Evolutionary conservation across 305 asterid species (phyloP).

Genomic region (Fraxinus floribunda): DNA sequence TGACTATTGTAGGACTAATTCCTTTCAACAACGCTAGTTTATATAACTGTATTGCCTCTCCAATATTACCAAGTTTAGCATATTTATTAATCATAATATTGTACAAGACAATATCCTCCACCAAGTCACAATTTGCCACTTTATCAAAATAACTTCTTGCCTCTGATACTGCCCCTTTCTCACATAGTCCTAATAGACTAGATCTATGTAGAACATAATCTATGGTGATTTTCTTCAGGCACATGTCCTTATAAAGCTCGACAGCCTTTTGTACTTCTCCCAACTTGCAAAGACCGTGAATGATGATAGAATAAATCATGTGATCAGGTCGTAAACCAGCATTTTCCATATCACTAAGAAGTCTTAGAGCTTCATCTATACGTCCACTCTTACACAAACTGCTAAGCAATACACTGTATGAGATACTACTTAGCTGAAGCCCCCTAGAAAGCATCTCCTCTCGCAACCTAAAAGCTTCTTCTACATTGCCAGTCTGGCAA

Average conservation of each 20-base stretch:
- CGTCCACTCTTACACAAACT: constrained; percentile 66
- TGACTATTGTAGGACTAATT: constrained; percentile 56
- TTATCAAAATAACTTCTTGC: constrained; percentile 60
- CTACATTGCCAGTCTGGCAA: constrained; percentile 53
- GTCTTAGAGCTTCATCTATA: constrained; percentile 49
- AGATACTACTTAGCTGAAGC: constrained; percentile 41
- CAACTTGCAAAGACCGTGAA: constrained; percentile 65
- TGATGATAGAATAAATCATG: constrained; percentile 54
- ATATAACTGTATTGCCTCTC: constrained; percentile 52
- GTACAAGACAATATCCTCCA: constrained; percentile 56
- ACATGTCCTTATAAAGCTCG: constrained; percentile 48
- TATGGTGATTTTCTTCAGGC: constrained; percentile 41
- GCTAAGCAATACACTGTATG: constrained; percentile 45
- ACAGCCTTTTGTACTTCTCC: constrained; percentile 51
- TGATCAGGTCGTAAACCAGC: constrained; percentile 53
- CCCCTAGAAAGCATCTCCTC: constrained; percentile 60
- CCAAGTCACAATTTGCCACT: constrained; percentile 34
- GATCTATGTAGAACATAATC: constrained; percentile 45
- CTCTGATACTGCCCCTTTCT: constrained; percentile 44
- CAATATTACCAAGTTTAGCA: constrained; percentile 55
- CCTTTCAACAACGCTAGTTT: constrained; percentile 49
- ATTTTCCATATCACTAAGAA: constrained; percentile 51
- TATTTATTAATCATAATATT: constrained; percentile 66
- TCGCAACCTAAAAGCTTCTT: constrained; percentile 53
- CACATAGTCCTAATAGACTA: constrained; percentile 50